Percentiles rank a stretch among this genome's conserved stretches.
Conservation (phyloP, 2,329 filamentous ascomycete genomes). For the Aspergillus hortae region DNA sequence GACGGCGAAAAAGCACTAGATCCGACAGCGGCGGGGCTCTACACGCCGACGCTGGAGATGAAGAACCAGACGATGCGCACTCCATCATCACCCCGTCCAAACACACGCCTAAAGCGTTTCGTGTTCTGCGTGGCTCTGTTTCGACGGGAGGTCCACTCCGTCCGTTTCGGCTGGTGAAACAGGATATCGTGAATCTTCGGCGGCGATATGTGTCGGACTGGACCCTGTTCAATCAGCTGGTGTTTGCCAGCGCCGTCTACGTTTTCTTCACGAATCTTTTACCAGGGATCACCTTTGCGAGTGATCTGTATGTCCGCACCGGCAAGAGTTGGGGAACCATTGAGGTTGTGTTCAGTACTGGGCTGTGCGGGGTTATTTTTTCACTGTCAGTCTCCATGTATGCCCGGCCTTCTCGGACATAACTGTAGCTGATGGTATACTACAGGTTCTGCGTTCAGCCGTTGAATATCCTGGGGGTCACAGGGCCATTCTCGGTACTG, state of each 20-base stretch:
- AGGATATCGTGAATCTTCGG: slow-evolving; percentile 48
- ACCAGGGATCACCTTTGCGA: slow-evolving; percentile 65
- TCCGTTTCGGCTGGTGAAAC: slow-evolving; percentile 52
- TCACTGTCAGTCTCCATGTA: slow-evolving; percentile 44
- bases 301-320: slow-evolving; percentile 60
- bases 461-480: slow-evolving; percentile 63
- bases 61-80: slow-evolving; percentile 27
- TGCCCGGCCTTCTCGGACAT: not conserved
- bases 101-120: slow-evolving; percentile 31
- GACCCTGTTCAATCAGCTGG: slow-evolving; percentile 60
- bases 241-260: slow-evolving; percentile 62
- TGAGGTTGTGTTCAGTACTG: slow-evolving; percentile 65
- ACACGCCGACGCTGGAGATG: not conserved
- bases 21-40: slow-evolving; percentile 5
- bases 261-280: slow-evolving; percentile 66
- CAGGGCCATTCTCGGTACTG: slow-evolving; percentile 64
- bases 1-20: slow-evolving; percentile 5
- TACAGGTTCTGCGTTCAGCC: slow-evolving; percentile 57
- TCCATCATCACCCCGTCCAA: slow-evolving; percentile 37
- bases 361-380: slow-evolving; percentile 61
- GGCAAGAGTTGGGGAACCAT: slow-evolving; percentile 64
- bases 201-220: slow-evolving; percentile 53
- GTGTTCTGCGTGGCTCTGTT: slow-evolving; percentile 28
- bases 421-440: not conserved
- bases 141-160: slow-evolving; percentile 43